Percentiles rank a stretch among this genome's conserved stretches.
phyloP scores from a whole-genome alignment of 2,329 filamentous ascomycete genomes.

The Calonectria naviculata region DNA sequence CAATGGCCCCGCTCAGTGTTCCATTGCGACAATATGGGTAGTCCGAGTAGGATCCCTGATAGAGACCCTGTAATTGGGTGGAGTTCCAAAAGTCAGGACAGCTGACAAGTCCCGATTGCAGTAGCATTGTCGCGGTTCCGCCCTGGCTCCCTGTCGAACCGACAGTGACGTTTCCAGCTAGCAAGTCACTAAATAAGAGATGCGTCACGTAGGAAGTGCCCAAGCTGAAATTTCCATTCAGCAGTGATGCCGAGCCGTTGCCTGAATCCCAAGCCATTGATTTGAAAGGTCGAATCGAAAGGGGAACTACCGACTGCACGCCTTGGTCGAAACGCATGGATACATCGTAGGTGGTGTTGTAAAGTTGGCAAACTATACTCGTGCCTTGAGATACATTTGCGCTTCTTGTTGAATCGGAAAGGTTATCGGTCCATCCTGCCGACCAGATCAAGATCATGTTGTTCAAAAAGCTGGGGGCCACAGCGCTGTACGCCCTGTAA shows the following conservation, averaged over 20 bases:
- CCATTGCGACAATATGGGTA: background rate
- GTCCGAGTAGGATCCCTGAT: background rate
- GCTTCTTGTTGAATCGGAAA: background rate
- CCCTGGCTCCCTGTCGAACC: background rate
- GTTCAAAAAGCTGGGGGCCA: background rate
- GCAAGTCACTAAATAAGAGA: background rate
- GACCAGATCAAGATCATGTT: background rate
- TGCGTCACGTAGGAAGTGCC: background rate
- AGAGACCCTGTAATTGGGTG: background rate
- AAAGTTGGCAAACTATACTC: background rate
- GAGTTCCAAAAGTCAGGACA: conserved; percentile 2
- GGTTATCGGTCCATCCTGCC: background rate
- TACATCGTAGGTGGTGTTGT: background rate
- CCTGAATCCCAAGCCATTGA: background rate
- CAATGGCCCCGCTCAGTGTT: background rate
- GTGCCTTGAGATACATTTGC: background rate
- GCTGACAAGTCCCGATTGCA: background rate
- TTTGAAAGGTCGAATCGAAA: background rate
- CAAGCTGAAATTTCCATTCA: background rate
- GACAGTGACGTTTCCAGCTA: background rate
- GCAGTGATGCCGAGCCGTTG: background rate
- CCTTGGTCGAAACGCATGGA: background rate
- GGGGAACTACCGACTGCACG: background rate
- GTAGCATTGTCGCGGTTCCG: background rate
- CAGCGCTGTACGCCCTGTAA: background rate